Conservation (phyloP, 192 early-diverging fungal species). For the Globomyces pollinis-pini region DNA sequence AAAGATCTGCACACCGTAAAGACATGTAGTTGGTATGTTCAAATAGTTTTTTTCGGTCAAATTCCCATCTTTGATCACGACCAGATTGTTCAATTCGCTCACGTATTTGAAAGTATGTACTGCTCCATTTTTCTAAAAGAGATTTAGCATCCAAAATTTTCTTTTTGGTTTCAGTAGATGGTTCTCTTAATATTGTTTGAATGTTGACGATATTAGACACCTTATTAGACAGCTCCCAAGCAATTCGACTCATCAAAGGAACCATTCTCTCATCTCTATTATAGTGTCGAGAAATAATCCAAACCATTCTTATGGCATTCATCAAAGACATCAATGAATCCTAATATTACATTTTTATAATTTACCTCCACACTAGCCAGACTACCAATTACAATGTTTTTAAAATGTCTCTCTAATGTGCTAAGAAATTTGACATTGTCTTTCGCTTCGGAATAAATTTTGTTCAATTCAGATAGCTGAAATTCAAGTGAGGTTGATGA, state of each 20-base stretch:
- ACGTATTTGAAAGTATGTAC: conserved; percentile 53
- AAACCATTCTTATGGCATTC: conserved; percentile 60
- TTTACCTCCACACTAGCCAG: conserved; percentile 34
- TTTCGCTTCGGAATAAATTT: conserved; percentile 54
- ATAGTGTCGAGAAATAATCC: conserved; percentile 62
- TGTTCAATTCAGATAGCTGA: conserved; percentile 48
- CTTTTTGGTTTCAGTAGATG: conserved; percentile 41
- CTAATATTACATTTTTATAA: background rate
- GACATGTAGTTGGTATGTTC: conserved; percentile 64
- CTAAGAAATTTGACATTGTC: conserved; percentile 61
- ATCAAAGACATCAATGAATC: conserved; percentile 50
- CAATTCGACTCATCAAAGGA: conserved; percentile 52
- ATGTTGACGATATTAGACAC: conserved; percentile 51
- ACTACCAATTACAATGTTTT: conserved; percentile 48
- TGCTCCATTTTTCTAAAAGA: conserved; percentile 51
- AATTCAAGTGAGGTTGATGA: conserved; percentile 44
- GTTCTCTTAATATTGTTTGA: conserved; percentile 42
- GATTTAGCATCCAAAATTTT: conserved; percentile 51
- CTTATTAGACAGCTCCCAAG: conserved; percentile 55
- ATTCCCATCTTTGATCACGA: conserved; percentile 60
- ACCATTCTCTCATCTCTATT: conserved; percentile 62
- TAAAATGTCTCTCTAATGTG: conserved; percentile 57
- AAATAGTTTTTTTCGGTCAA: conserved; percentile 58
- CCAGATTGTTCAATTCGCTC: conserved; percentile 58
- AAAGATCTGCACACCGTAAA: conserved; percentile 48